phyloP scores from a whole-genome alignment of 2,329 filamentous ascomycete genomes.

The Penicillium sp. region DNA sequence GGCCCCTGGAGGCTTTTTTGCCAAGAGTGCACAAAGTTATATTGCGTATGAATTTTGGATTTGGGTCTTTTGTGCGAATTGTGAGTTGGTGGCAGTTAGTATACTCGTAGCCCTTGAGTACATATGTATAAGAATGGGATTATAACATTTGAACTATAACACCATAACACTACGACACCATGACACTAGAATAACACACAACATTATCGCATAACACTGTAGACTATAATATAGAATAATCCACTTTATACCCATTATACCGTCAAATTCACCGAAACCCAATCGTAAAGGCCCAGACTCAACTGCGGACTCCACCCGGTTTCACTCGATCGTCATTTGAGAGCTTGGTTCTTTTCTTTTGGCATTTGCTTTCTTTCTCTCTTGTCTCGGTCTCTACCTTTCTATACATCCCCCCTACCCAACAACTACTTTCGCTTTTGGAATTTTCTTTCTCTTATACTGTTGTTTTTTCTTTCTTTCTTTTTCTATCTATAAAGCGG shows the following conservation, averaged over 20 bases:
- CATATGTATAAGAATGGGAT: too few relatives aligned
- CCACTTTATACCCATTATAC: too few relatives aligned
- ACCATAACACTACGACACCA: neutral
- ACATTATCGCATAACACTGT: too few relatives aligned
- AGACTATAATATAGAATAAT: too few relatives aligned
- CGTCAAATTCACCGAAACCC: too few relatives aligned
- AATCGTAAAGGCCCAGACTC: too few relatives aligned
- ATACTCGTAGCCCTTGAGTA: too few relatives aligned
- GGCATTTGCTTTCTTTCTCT: neutral
- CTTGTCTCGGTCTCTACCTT: neutral
- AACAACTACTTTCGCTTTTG: neutral
- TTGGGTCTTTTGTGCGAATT: neutral
- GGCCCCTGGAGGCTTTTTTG: neutral
- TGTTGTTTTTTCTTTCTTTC: neutral
- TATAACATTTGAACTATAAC: neutral
- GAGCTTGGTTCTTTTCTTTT: neutral
- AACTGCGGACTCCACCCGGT: slow-evolving; percentile 14
- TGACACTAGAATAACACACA: too few relatives aligned
- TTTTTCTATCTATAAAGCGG: neutral
- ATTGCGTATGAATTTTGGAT: neutral
- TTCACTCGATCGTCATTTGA: slow-evolving; percentile 4
- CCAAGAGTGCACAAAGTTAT: neutral
- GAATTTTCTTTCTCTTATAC: neutral
- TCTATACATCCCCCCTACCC: neutral
- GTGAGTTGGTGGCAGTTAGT: too few relatives aligned